These are phyloP conservation scores for Komagataella mondaviorum DNA, from an alignment of 805 yeast species.

Conservation along the genomic window DNA sequence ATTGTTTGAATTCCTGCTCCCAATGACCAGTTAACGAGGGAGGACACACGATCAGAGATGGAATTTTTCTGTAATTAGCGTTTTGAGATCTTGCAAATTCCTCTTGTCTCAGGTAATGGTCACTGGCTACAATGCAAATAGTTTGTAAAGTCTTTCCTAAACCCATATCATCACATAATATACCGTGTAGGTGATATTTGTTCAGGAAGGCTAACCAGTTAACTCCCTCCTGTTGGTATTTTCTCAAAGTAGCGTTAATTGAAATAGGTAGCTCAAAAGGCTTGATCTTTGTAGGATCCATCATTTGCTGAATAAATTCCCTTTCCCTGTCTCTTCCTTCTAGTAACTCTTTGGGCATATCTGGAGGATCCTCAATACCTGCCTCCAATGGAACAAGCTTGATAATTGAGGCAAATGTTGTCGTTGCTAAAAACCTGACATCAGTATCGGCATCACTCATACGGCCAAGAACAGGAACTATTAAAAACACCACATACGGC, in stretches of 20 bases:
- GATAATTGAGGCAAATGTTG: conserved; percentile 92
- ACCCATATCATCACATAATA: conserved; percentile 99
- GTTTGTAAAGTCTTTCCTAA: conserved; percentile 95
- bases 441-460: conserved; percentile 93
- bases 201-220: conserved; percentile 95
- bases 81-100: conserved; percentile 48
- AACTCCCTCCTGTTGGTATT: conserved; percentile 96
- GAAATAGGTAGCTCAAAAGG: conserved; percentile 83
- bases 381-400: conserved; percentile 94
- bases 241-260: conserved; percentile 83
- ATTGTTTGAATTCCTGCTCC: conserved; percentile 89
- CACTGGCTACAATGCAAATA: conserved; percentile 92
- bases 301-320: conserved; percentile 91
- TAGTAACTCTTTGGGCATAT: conserved; percentile 71
- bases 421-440: conserved; percentile 82
- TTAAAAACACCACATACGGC: conserved; percentile 89
- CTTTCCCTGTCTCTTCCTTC: conserved; percentile 90
- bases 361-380: conserved; percentile 91
- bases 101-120: conserved; percentile 75
- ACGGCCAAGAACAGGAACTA: conserved; percentile 92
- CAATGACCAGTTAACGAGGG: conserved; percentile 98
- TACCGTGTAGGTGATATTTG: conserved; percentile 92
- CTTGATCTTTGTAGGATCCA: conserved; percentile 87
- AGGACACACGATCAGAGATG: conserved; percentile 86
- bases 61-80: conserved; percentile 58